Evolutionary conservation across 176 grass and related monocot species (phyloP), one percentile per base, ranked within the genome.

Genomic region (Triticum timopheevii): DNA sequence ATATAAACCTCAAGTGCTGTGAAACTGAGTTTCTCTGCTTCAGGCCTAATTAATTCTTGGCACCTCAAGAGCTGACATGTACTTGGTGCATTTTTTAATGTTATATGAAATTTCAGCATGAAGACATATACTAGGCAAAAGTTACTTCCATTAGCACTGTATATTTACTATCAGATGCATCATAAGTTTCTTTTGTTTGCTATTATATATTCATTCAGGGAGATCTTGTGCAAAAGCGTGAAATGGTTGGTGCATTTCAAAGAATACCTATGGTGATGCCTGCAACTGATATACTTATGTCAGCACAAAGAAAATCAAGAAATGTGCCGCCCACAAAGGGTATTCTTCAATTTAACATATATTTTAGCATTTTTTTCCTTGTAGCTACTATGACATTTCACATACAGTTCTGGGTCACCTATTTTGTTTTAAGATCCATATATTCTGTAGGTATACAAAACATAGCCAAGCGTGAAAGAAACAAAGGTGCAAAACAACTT

Each of bases 201-300:
- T 88, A 63, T 87, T 36, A 27, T 66, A 23, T 38, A 23, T 87
- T 6, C 23, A 84, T 88, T 59, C 89, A 92, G 93, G 88, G 61
- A 50, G 74, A 90, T 65, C 24, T 81, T 86, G 24, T 85, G 63
- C 83, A 39, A 81, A 95, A 88, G 24, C 76, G 86, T 80, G 92
- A 92, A 85, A 84, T 74, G 40, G 90, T 95, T 82, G 96, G 96
- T 71, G 96, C 96, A 86, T 98, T 98, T 89, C 96, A 98, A 78
- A 93, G 89, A 61, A 89, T 95, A 86, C 96, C 96, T 22, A 98
- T 98, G 96, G 96, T 98, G 77, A 98, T 98, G 96, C 96, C 93
- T 52, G 86, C 96, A 78, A 76, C 82, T 69, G 91, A 98, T 82
- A 89, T 95, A 88, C 87, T 98, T 73, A 87, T 90, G 84, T 98